Evolutionary conservation across 1,284 basidiomycete species (phyloP).

Genomic region (Vanrija sp.): DNA sequence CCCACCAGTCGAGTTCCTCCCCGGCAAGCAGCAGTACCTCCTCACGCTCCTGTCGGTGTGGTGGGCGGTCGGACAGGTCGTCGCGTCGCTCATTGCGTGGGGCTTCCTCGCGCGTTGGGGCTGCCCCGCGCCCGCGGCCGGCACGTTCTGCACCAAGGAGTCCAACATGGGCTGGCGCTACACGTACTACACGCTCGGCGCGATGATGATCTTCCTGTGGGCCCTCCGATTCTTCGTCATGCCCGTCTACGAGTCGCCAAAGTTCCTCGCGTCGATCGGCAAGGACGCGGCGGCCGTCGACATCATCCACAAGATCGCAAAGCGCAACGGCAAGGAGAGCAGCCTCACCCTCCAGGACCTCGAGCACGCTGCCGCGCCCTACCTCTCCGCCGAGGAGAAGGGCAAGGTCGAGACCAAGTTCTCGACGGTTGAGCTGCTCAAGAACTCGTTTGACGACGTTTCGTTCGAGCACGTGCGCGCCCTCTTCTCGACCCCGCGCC

Average conservation of each 20-base stretch:
- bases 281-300: slow-evolving; percentile 58
- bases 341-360: slow-evolving; percentile 54
- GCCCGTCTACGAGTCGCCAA: slow-evolving; percentile 59
- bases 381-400: slow-evolving; percentile 22
- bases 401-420: slow-evolving; percentile 23
- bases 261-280: slow-evolving; percentile 58
- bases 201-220: slow-evolving; percentile 51
- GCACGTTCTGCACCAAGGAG: slow-evolving; percentile 49
- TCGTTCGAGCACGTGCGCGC: slow-evolving; percentile 55
- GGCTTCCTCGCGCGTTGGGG: slow-evolving; percentile 23
- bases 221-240: slow-evolving; percentile 39
- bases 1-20: slow-evolving; percentile 53
- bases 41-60: slow-evolving; percentile 62
- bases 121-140: slow-evolving; percentile 4
- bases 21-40: slow-evolving; percentile 59
- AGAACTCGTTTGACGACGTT: slow-evolving; percentile 50
- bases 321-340: slow-evolving; percentile 54
- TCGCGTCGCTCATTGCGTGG: slow-evolving; percentile 54
- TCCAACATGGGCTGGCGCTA: slow-evolving; percentile 63
- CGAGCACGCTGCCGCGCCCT: slow-evolving; percentile 38
- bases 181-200: slow-evolving; percentile 55
- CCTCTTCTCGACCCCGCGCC: slow-evolving; percentile 54
- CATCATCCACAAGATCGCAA: slow-evolving; percentile 52
- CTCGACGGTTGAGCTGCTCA: slow-evolving; percentile 42
- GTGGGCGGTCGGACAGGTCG: slow-evolving; percentile 58